phyloP scores from a whole-genome alignment of 257 asterid genomes.

The Nyctanthes arbortristis region DNA sequence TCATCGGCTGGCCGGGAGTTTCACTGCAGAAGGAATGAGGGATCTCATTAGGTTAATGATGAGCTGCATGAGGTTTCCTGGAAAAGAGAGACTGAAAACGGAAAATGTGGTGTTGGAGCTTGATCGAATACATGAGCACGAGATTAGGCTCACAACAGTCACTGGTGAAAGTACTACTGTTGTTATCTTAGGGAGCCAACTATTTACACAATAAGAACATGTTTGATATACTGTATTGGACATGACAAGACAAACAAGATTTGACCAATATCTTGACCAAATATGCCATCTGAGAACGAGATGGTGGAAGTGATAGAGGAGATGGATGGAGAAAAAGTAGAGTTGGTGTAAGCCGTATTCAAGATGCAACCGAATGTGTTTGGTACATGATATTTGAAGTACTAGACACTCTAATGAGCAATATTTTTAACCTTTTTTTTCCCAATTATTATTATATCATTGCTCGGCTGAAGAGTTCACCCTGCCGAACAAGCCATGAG shows the following conservation, averaged over 20 bases:
- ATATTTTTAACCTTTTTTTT: not conserved
- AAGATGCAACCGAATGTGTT: not conserved
- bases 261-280: not conserved
- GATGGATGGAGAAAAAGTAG: too few species aligned
- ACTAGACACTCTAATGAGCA: not conserved
- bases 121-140: constrained; percentile 60
- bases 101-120: constrained; percentile 50
- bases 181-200: constrained; percentile 67
- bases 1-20: constrained; percentile 49
- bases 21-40: constrained; percentile 62
- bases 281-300: not conserved
- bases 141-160: constrained; percentile 57
- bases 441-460: not conserved
- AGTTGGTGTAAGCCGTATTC: not conserved
- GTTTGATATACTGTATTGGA: not conserved
- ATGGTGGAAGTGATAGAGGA: not conserved
- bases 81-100: constrained; percentile 54
- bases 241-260: not conserved
- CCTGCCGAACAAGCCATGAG: not conserved
- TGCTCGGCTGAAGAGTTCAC: not conserved
- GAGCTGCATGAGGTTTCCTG: constrained; percentile 53
- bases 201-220: constrained; percentile 43
- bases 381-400: not conserved
- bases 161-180: constrained; percentile 61
- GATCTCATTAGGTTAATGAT: constrained; percentile 51